Evolutionary conservation across 805 yeast genomes (phyloP), one percentile per base, ranked within the genome.

Genomic region (Scheffersomyces amazonensis): DNA sequence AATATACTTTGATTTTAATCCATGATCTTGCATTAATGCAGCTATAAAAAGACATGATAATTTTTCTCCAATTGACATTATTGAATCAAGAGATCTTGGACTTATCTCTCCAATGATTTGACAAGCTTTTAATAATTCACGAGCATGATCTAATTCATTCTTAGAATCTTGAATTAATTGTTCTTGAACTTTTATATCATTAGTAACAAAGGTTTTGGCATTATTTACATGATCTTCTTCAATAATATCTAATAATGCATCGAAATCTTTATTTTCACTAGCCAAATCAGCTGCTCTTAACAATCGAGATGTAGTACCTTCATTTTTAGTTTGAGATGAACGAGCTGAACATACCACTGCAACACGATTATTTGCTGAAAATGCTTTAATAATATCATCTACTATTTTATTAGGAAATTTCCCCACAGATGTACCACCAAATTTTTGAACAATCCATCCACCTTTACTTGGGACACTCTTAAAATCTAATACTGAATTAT

Each of bases 331-430:
- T 44, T 85, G 76, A 1, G 96, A 81, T 11, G 96, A 87, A 48
- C 99, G 76, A 2, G 99, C 99, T 23, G 95, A 85, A 61, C 99
- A 93, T 2, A 93, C 99, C 17, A 91, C 95, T 2, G 95, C 97
- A 12, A 90, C 96, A 39, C 83, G 74, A 48, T 73, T 73, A 33
- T 66, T 64, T 28, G 74, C 64, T 24, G 80, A 68, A 56, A 80
- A 87, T 17, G 71, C 77, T 53, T 79, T 80, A 34, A 93, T 86
- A 34, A 93, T 88, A 48, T 88, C 87, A 42, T 85, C 84, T 19
- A 88, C 89, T 39, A 93, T 93, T 47, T 83, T 76, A 36, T 75
- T 80, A 8, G 96, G 87, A 61, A 93, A 90, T 60, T 93, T 93
- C 16, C 99, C 99, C 22, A 93, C 96, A 33, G 93, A 82, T 12